A percentile compares a stretch with the other conserved stretches of the same genome.
phyloP scores from a whole-genome alignment of 139 green algal genomes.

The Chlorella sorokiniana region DNA sequence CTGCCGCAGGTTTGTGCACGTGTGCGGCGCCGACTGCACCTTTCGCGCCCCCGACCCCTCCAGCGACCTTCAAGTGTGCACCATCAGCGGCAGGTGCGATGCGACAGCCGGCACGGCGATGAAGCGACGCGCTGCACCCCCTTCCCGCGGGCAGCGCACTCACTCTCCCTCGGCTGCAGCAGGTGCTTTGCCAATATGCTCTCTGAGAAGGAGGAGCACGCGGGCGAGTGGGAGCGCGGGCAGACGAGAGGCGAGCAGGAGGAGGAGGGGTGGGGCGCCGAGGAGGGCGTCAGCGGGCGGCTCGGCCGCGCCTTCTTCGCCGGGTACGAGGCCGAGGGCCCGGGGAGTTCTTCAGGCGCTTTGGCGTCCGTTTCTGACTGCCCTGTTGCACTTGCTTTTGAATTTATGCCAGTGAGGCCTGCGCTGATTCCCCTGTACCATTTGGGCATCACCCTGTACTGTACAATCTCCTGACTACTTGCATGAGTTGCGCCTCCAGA shows the following conservation, averaged over 20 bases:
- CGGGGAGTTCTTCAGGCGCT: not conserved
- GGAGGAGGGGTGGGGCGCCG: conserved; percentile 32
- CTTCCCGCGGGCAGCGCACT: not conserved
- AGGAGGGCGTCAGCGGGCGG: conserved; percentile 26
- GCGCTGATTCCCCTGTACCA: too few relatives aligned
- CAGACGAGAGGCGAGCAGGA: not conserved
- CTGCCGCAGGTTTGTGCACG: conserved; percentile 25
- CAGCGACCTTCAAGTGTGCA: conserved; percentile 28
- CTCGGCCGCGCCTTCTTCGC: conserved; percentile 44
- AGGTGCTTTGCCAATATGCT: conserved; percentile 26
- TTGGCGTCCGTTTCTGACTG: conserved; percentile 9
- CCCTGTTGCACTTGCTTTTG: too few relatives aligned
- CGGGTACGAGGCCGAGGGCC: conserved; percentile 7
- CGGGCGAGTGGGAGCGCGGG: conserved; percentile 26
- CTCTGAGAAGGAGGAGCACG: conserved; percentile 25
- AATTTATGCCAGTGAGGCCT: too few relatives aligned
- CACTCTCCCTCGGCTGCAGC: not conserved
- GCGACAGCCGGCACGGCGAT: too few relatives aligned
- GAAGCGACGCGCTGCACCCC: not conserved
- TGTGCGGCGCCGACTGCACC: conserved; percentile 31
- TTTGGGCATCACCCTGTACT: too few relatives aligned
- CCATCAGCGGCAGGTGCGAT: conserved; percentile 24
- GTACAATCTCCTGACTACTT: too few relatives aligned
- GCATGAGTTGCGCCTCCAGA: too few relatives aligned
- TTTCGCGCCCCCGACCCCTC: not conserved